These are phyloP conservation scores for Limnanthes douglasii DNA, from an alignment of 345 rosid genomes.

Conservation along the genomic window DNA sequence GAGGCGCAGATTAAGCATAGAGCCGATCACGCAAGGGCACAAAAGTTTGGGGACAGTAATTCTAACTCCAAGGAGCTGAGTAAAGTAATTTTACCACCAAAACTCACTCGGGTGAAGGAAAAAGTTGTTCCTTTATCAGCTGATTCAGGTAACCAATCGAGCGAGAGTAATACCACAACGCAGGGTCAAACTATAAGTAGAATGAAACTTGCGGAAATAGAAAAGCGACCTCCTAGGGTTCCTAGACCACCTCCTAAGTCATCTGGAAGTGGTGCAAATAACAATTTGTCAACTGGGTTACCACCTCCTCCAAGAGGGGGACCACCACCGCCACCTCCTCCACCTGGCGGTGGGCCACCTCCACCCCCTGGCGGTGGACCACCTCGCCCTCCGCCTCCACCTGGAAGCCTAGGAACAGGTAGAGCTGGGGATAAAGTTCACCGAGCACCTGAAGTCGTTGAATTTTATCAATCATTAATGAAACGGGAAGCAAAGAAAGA, in stretches of 20 bases:
- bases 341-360: conserved; percentile 29
- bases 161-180: conserved; percentile 33
- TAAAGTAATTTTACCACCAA: conserved; percentile 38
- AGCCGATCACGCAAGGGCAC: conserved; percentile 74
- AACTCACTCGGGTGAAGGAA: conserved; percentile 71
- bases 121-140: conserved; percentile 20
- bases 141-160: conserved; percentile 35
- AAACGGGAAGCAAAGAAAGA: conserved; percentile 96
- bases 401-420: conserved; percentile 75
- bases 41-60: conserved; percentile 39
- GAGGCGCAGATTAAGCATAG: conserved; percentile 74
- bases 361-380: conserved; percentile 41
- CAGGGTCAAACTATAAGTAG: conserved; percentile 36
- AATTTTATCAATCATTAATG: conserved; percentile 91
- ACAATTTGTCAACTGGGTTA: conserved; percentile 15
- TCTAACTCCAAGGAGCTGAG: conserved; percentile 13
- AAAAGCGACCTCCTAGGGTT: conserved; percentile 77
- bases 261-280: conserved; percentile 22
- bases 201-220: conserved; percentile 56
- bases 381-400: conserved; percentile 76
- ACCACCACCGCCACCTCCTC: conserved; percentile 45
- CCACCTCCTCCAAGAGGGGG: conserved; percentile 30
- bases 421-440: conserved; percentile 77
- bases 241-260: conserved; percentile 83
- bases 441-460: conserved; percentile 88